Conservation (phyloP, 257 asterid species). For the Ocimum tenuiflorum region DNA sequence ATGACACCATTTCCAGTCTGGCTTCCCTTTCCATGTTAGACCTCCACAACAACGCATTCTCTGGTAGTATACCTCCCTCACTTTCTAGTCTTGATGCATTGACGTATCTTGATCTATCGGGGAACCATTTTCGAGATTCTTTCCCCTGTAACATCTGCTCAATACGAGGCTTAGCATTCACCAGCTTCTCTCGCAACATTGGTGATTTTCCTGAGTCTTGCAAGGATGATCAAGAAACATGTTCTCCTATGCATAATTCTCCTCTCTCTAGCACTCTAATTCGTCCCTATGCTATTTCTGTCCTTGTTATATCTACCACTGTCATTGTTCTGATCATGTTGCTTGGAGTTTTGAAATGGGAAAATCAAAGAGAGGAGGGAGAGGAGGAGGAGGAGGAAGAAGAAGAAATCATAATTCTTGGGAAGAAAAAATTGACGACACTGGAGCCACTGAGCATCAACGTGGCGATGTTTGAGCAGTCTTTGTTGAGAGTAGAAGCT, state of each 20-base stretch:
- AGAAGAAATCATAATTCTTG: slow-evolving; percentile 16
- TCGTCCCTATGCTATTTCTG: slow-evolving; percentile 25
- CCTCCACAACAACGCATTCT: slow-evolving; percentile 51
- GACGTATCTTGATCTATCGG: slow-evolving; percentile 73
- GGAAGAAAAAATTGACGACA: slow-evolving; percentile 37
- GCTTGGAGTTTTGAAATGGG: slow-evolving; percentile 36
- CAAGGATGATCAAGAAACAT: slow-evolving; percentile 17
- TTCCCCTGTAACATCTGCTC: slow-evolving; percentile 67
- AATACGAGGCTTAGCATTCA: slow-evolving; percentile 45
- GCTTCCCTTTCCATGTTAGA: slow-evolving; percentile 55
- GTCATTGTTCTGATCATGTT: slow-evolving; percentile 29
- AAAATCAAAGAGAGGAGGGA: slow-evolving; percentile 22
- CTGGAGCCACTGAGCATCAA: slow-evolving; percentile 71
- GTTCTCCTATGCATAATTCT: slow-evolving; percentile 15
- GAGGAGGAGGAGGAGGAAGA: slow-evolving; percentile 17
- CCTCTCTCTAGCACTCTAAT: not conserved
- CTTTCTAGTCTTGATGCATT: slow-evolving; percentile 50
- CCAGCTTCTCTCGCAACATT: slow-evolving; percentile 60
- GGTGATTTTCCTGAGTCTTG: slow-evolving; percentile 40
- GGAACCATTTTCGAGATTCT: slow-evolving; percentile 38
- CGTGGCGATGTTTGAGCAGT: slow-evolving; percentile 64
- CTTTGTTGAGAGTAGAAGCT: slow-evolving; percentile 49
- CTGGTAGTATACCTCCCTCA: slow-evolving; percentile 46
- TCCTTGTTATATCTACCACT: slow-evolving; percentile 24
- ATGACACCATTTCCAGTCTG: slow-evolving; percentile 40